These are phyloP conservation scores for Mucor plumbeus DNA, from an alignment of 371 early-diverging fungal species.

Conservation along the genomic window DNA sequence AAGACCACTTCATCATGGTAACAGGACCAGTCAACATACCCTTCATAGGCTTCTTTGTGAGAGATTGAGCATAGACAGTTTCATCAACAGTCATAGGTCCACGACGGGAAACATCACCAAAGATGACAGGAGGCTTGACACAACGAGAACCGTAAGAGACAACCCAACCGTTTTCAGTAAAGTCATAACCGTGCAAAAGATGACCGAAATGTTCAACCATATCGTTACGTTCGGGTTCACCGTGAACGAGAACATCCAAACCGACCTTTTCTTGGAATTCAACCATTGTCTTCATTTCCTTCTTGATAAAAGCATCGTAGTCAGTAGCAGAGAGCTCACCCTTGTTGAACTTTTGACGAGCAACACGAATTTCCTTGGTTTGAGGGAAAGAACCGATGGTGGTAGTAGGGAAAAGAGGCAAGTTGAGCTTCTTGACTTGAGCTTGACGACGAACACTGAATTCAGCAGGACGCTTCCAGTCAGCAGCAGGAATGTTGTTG, in stretches of 20 bases:
- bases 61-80: slow-evolving; percentile 84
- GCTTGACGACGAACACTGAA: slow-evolving; percentile 77
- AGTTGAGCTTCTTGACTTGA: slow-evolving; percentile 81
- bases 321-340: slow-evolving; percentile 71
- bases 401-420: slow-evolving; percentile 95
- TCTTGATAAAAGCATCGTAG: slow-evolving; percentile 86
- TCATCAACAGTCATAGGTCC: slow-evolving; percentile 90
- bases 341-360: slow-evolving; percentile 90
- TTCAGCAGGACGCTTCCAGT: slow-evolving; percentile 76
- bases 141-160: slow-evolving; percentile 97
- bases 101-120: slow-evolving; percentile 92
- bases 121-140: slow-evolving; percentile 91
- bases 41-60: slow-evolving; percentile 92
- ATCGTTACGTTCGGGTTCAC: slow-evolving; percentile 96
- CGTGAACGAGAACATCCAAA: slow-evolving; percentile 95
- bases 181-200: slow-evolving; percentile 85
- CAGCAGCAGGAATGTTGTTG: slow-evolving; percentile 67
- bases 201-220: slow-evolving; percentile 97
- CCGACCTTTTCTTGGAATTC: slow-evolving; percentile 87
- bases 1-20: slow-evolving; percentile 96
- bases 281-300: slow-evolving; percentile 85
- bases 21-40: slow-evolving; percentile 97
- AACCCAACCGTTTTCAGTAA: slow-evolving; percentile 96
- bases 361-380: slow-evolving; percentile 92
- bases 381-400: slow-evolving; percentile 99